Evolutionary conservation across 1,284 basidiomycete species (phyloP).

Genomic region (Ceratobasidium sp.): DNA sequence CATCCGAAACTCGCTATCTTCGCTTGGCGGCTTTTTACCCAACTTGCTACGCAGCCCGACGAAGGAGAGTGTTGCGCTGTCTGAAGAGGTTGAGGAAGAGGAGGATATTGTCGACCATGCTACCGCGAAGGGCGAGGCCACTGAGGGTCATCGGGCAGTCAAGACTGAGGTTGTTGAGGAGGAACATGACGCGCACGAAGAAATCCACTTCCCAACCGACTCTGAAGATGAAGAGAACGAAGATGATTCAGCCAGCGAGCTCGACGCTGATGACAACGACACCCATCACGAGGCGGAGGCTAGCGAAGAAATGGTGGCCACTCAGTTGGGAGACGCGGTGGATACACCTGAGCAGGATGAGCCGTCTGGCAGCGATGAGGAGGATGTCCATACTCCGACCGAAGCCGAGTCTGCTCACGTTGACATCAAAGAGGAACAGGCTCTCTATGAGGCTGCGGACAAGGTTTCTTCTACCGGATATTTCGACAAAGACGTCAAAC

Average conservation of each 20-base stretch:
- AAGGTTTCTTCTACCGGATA: slow-evolving; percentile 5
- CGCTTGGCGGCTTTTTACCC: slow-evolving; percentile 24
- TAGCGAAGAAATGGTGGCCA: not conserved
- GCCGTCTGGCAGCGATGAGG: slow-evolving; percentile 6
- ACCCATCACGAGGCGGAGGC: not conserved
- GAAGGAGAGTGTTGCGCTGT: not conserved
- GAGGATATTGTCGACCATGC: slow-evolving; percentile 36
- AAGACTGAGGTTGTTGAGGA: slow-evolving; percentile 12
- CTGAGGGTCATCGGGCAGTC: not conserved
- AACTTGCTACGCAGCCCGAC: slow-evolving; percentile 10
- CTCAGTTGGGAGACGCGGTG: not conserved
- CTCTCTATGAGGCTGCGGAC: not conserved
- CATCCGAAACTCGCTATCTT: slow-evolving; percentile 12
- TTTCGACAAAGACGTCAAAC: not conserved
- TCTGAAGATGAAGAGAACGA: slow-evolving; percentile 33
- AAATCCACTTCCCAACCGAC: slow-evolving; percentile 5
- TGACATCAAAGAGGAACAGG: not conserved
- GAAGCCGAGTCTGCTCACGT: slow-evolving; percentile 8
- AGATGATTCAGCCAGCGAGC: slow-evolving; percentile 8
- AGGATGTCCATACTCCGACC: slow-evolving; percentile 17
- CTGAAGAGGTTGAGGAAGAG: slow-evolving; percentile 25
- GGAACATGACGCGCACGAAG: not conserved
- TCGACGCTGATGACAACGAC: slow-evolving; percentile 12
- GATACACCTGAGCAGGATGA: not conserved
- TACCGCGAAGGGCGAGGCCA: not conserved